Percentiles rank a stretch among this genome's conserved stretches.
Conservation (phyloP, 2,329 filamentous ascomycete genomes). For the Pseudogymnoascus sp. region DNA sequence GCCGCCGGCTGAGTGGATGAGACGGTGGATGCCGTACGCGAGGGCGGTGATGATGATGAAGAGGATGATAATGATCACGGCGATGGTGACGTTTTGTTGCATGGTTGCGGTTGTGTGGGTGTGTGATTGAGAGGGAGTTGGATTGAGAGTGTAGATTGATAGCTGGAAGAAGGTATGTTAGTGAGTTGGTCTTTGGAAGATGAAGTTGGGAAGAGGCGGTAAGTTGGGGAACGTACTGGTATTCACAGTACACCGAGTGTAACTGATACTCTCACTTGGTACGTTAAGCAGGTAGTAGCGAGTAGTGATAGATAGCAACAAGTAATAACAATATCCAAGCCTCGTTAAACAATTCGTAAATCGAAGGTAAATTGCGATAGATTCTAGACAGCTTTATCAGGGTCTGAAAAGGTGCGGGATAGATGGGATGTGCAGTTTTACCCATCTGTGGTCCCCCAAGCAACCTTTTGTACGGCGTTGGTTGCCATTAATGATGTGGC, state of each 20-base stretch:
- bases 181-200: not conserved
- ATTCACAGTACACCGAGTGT: not conserved
- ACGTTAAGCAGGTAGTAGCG: not conserved
- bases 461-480: conserved; percentile 1
- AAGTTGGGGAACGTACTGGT: not conserved
- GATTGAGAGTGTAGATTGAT: not conserved
- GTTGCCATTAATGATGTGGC: conserved; percentile 7
- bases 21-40: conserved; percentile 54
- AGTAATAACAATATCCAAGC: not conserved
- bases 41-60: conserved; percentile 54
- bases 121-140: not conserved
- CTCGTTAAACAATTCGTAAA: not conserved
- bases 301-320: not conserved
- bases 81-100: conserved; percentile 61
- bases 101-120: conserved; percentile 34
- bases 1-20: conserved; percentile 42
- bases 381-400: not conserved
- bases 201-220: not conserved
- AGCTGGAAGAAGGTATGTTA: not conserved
- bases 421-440: conserved; percentile 8
- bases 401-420: conserved; percentile 6
- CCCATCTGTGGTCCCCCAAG: not conserved
- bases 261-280: conserved; percentile 4
- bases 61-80: conserved; percentile 59
- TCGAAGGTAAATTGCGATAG: not conserved